These are phyloP conservation scores for Cynara cardunculus DNA, from an alignment of 129 eudicot genomes.

Conservation along the genomic window DNA sequence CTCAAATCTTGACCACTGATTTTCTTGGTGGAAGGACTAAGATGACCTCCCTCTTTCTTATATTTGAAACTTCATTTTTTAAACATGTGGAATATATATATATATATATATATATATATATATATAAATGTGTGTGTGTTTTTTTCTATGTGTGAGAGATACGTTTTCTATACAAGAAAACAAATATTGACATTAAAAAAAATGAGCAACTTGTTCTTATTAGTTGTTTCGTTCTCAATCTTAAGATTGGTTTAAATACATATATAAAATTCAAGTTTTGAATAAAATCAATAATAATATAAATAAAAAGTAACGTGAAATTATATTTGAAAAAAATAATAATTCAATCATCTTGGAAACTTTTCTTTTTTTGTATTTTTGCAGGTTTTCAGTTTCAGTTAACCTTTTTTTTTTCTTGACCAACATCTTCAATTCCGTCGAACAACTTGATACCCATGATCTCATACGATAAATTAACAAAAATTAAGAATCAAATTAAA, in stretches of 20 bases:
- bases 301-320: neutral
- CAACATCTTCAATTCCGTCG: neutral
- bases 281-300: neutral
- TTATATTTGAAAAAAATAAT: neutral
- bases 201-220: neutral
- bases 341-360: neutral
- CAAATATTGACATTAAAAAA: neutral
- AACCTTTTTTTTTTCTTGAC: neutral
- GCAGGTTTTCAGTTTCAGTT: too few relatives aligned
- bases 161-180: neutral
- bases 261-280: neutral
- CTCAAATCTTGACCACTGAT: too few relatives aligned
- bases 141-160: too few relatives aligned
- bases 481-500: neutral
- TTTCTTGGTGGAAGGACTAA: too few relatives aligned
- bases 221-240: neutral
- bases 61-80: too few relatives aligned
- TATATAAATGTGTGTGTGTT: too few relatives aligned
- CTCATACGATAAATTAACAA: neutral
- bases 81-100: too few relatives aligned
- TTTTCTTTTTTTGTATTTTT: too few relatives aligned
- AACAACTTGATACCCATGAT: neutral
- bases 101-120: too few relatives aligned
- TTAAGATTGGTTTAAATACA: neutral
- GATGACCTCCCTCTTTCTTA: too few relatives aligned